A percentile compares a stretch with the other conserved stretches of the same genome.
These are phyloP conservation scores for Tylopilus subfusipes DNA, from an alignment of 768 basidiomycete genomes.

Conservation along the genomic window DNA sequence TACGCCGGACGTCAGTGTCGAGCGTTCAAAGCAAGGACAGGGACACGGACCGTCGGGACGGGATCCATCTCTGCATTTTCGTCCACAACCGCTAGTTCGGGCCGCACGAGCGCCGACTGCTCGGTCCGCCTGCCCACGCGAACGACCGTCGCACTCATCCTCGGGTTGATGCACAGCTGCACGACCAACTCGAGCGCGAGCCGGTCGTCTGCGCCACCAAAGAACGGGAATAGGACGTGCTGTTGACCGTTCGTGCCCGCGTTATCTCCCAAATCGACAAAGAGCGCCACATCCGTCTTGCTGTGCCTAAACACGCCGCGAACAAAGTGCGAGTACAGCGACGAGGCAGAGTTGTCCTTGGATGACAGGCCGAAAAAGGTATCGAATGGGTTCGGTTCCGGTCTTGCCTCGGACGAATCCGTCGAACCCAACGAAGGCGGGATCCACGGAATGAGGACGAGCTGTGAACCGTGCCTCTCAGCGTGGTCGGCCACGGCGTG, in stretches of 20 bases:
- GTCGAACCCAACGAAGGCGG: conserved; percentile 38
- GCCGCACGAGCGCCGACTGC: conserved; percentile 51
- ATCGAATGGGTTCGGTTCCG: conserved; percentile 67
- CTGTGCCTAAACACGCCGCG: conserved; percentile 75
- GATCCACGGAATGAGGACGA: conserved; percentile 85
- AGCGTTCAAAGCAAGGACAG: neutral
- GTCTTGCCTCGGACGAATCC: conserved; percentile 28
- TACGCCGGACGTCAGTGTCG: conserved; percentile 19
- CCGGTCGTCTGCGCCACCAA: conserved; percentile 93
- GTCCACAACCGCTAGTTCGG: conserved; percentile 55
- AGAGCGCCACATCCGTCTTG: conserved; percentile 76
- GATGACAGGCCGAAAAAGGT: conserved; percentile 61
- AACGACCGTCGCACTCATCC: conserved; percentile 70
- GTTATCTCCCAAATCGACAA: conserved; percentile 64
- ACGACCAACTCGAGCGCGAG: conserved; percentile 77
- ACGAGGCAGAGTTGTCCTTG: conserved; percentile 47
- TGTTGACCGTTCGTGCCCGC: conserved; percentile 33
- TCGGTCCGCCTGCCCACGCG: conserved; percentile 43
- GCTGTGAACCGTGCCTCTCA: conserved; percentile 52
- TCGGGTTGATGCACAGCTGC: conserved; percentile 65
- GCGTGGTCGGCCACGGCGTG: conserved; percentile 61
- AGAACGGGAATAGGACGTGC: conserved; percentile 85
- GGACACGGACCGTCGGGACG: conserved; percentile 7
- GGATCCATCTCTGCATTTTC: conserved; percentile 38
- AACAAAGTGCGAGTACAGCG: conserved; percentile 78